Percentiles rank a stretch among this genome's conserved stretches.
Evolutionary conservation across 208 protist genomes (phyloP).

Genomic region (Porcisia hertigi): DNA sequence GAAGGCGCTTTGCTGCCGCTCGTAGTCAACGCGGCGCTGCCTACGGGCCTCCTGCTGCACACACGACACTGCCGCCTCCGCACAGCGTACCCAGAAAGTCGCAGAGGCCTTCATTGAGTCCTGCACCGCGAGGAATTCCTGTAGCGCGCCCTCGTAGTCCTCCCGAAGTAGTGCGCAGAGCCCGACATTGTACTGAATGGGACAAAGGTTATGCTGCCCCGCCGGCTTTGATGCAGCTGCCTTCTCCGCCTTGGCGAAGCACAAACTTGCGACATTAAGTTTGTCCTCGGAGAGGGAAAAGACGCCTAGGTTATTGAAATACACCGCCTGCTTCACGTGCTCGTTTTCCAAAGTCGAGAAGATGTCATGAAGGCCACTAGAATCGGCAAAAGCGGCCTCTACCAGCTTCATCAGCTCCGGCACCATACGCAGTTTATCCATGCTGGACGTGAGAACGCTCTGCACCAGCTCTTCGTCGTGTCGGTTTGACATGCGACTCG

Average conservation of each 20-base stretch:
- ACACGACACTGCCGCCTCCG: constrained; percentile 71
- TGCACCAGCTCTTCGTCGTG: constrained; percentile 82
- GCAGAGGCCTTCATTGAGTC: constrained; percentile 74
- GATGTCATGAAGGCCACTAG: constrained; percentile 71
- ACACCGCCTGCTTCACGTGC: constrained; percentile 54
- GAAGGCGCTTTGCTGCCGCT: constrained; percentile 70
- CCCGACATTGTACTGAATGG: constrained; percentile 83
- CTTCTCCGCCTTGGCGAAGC: constrained; percentile 82
- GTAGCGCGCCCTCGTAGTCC: constrained; percentile 74
- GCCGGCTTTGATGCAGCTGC: constrained; percentile 31
- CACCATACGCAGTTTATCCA: constrained; percentile 43
- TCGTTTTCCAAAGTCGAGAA: constrained; percentile 49
- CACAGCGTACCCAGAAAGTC: constrained; percentile 84
- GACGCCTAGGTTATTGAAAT: constrained; percentile 90
- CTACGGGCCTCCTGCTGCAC: constrained; percentile 44
- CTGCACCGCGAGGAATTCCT: constrained; percentile 73
- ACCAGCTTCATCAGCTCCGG: constrained; percentile 57
- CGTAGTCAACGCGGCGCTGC: constrained; percentile 60
- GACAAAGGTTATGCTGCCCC: constrained; percentile 34
- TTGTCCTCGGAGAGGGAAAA: constrained; percentile 78
- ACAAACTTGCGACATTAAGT: constrained; percentile 76
- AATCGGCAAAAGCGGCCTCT: constrained; percentile 69
- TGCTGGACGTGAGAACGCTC: constrained; percentile 51
- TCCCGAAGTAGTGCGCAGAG: constrained; percentile 82
- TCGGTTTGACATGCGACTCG: constrained; percentile 46